Evolutionary conservation across 176 grass and related monocot species (phyloP), one percentile per base, ranked within the genome.

Genomic region (Phyllostachys edulis): DNA sequence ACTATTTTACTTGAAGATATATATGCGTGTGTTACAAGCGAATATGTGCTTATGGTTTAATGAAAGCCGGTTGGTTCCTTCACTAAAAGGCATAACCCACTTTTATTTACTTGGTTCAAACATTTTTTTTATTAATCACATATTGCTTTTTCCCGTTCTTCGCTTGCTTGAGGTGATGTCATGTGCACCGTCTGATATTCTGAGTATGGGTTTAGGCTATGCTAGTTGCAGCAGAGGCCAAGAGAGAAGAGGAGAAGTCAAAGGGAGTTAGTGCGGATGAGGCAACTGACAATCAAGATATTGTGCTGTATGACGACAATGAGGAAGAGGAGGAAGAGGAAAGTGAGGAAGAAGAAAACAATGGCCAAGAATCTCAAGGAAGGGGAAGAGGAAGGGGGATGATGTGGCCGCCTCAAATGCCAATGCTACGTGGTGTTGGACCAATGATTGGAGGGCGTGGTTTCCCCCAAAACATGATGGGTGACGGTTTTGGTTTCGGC

Each of bases 281-380:
- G 39, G 90, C 79, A 67, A 56, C 78, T 71, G 92, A 99, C 71
- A 99, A 96, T 83, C 96, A 93, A 84, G 91, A 96, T 81, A 99
- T 99, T n/a, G 90, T 96, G 39, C 56, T 96, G 57, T 96, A 92
- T 76, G 93, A 99, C 16, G 96, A 99, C 69, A 93, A 98, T 34
- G 96, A 98, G 67, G 96, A 98, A 54, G 96, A 98, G n/a, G 96
- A 98, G 69, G 96, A 98, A 61, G 94, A 97, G 37, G 94, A 97
- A 90, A 95, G 93, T 1, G 94, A 97, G 80, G 94, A 97, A 67
- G 96, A 96, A 40, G 93, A 94, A 36, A 81, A 69, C 68, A 90
- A 82, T 5, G 90, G 82, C 66, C 93, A 94, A 56, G 89, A 79
- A 69, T 77, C 81, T 47, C 94, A 90, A 83, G 92, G 89, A 27